Conservation (phyloP, 2,329 filamentous ascomycete genomes). For the Fusarium camptoceras region DNA sequence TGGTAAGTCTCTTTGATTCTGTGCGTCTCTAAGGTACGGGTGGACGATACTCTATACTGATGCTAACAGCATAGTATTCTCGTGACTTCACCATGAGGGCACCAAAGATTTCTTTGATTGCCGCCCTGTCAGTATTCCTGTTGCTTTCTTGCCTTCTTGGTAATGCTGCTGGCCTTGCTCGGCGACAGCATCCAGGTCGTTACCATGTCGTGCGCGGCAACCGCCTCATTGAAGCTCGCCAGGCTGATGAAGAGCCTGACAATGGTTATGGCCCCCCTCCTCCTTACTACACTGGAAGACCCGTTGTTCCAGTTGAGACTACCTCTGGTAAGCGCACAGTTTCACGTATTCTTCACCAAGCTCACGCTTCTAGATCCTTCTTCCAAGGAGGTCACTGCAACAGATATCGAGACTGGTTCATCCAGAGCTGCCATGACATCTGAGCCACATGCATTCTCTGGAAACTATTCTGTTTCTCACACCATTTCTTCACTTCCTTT, state of each 20-base stretch:
- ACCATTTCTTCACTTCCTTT: background rate
- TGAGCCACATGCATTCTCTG: background rate
- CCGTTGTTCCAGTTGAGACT: conserved; percentile 5
- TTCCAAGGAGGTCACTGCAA: conserved; percentile 5
- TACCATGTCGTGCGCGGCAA: conserved; percentile 15
- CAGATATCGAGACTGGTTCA: background rate
- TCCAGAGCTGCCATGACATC: conserved; percentile 3
- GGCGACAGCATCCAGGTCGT: background rate
- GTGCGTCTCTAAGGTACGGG: background rate
- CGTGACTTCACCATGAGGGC: conserved; percentile 53
- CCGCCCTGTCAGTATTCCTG: conserved; percentile 50
- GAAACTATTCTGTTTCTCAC: background rate
- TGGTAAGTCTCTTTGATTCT: conserved; percentile 3
- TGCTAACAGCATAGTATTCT: conserved; percentile 3
- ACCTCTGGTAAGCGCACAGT: conserved; percentile 20
- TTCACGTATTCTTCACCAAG: background rate
- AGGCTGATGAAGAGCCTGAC: conserved; percentile 19
- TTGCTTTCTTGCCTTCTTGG: conserved; percentile 38
- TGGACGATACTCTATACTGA: conserved; percentile 7
- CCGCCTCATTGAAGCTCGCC: conserved; percentile 17
- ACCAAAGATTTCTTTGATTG: conserved; percentile 46
- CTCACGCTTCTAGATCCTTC: conserved; percentile 33
- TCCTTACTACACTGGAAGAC: conserved; percentile 38
- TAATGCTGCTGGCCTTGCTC: conserved; percentile 13
- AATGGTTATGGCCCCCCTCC: conserved; percentile 41